These are phyloP conservation scores for Dysphania ambrosioides DNA, from an alignment of 148 eudicot species.

Conservation along the genomic window DNA sequence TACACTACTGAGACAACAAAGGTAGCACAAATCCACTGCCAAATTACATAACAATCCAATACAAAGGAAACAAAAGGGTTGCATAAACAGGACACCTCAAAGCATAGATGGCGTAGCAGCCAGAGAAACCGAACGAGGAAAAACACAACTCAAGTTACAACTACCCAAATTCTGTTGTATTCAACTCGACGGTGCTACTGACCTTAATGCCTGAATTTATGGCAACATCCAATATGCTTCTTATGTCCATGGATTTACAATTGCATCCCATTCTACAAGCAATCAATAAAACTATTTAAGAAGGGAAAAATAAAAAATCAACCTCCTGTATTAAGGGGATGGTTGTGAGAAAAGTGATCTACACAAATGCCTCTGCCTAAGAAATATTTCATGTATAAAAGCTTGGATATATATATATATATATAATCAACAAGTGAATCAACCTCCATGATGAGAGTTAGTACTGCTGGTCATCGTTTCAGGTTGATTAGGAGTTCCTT, in stretches of 20 bases:
- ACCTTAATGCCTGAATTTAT: neutral
- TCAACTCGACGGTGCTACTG: neutral
- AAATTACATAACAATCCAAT: no score
- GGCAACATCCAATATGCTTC: neutral
- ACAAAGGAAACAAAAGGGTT: no score
- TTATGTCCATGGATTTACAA: neutral
- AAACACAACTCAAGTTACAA: no score
- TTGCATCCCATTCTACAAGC: neutral
- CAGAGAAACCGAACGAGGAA: no score
- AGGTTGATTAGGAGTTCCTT: conserved; percentile 15
- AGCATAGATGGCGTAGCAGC: no score
- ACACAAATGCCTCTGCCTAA: neutral
- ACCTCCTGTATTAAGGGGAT: neutral
- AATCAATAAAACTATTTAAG: neutral
- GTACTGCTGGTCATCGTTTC: conserved; percentile 2
- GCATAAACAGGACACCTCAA: no score
- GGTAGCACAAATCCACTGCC: no score
- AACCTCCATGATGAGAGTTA: neutral
- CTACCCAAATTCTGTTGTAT: no score
- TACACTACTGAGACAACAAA: no score
- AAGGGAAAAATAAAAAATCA: neutral
- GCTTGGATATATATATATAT: neutral
- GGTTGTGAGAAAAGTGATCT: neutral
- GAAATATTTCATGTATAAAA: neutral
- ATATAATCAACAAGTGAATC: neutral